phyloP scores from a whole-genome alignment of 2,329 filamentous ascomycete species.

The Rachicladosporium sp. region DNA sequence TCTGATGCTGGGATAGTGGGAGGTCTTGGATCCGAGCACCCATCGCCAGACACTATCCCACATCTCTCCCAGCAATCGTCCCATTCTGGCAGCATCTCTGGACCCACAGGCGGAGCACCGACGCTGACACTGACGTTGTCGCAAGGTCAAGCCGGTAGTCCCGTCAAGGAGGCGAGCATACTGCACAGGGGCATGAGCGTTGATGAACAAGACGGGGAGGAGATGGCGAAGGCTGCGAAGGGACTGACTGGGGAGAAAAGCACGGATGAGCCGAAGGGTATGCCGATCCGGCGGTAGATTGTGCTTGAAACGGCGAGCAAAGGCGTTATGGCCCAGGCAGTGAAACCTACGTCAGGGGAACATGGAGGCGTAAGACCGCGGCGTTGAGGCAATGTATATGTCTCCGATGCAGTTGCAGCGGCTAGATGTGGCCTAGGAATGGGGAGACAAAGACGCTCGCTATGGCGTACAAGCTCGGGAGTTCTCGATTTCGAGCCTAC shows the following conservation, averaged over 20 bases:
- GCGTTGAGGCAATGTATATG: no score
- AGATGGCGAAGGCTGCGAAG: slow-evolving; percentile 15
- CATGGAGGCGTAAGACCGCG: no score
- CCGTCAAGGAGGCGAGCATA: slow-evolving; percentile 82
- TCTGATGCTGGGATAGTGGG: slow-evolving; percentile 77
- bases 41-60: slow-evolving; percentile 39
- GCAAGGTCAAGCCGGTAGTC: slow-evolving; percentile 55
- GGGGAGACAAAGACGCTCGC: no score
- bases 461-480: no score
- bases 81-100: slow-evolving; percentile 10
- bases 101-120: slow-evolving; percentile 9
- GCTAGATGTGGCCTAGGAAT: no score
- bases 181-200: slow-evolving; percentile 70
- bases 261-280: slow-evolving; percentile 7
- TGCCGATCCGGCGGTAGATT: slow-evolving; percentile 12
- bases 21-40: slow-evolving; percentile 86
- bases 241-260: slow-evolving; percentile 1
- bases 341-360: no score
- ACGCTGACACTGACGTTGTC: slow-evolving; percentile 30
- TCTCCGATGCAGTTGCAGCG: no score
- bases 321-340: no score
- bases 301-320: no score
- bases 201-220: slow-evolving; percentile 40
- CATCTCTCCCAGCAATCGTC: slow-evolving; percentile 21
- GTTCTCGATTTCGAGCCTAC: no score